phyloP scores from a whole-genome alignment of 306 rosid species.

The Cucumis sativus region DNA sequence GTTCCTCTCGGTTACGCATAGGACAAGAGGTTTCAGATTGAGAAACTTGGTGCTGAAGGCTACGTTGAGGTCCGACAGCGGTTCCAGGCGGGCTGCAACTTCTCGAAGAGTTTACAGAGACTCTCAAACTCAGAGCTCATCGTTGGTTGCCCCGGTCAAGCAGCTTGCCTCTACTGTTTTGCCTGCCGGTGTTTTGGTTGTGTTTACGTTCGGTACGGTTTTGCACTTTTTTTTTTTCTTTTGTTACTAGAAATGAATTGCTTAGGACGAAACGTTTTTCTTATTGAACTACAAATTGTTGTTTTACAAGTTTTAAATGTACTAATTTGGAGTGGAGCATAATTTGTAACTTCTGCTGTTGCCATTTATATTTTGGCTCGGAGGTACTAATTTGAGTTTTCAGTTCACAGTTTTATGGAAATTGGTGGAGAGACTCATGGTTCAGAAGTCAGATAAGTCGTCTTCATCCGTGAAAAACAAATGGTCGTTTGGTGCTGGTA shows the following conservation, averaged over 20 bases:
- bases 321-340: not conserved
- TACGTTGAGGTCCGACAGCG: slow-evolving; percentile 28
- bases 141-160: slow-evolving; percentile 40
- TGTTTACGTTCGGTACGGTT: slow-evolving; percentile 52
- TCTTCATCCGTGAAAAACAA: slow-evolving; percentile 33
- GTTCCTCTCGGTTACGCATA: slow-evolving; percentile 12
- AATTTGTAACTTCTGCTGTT: not conserved
- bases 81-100: slow-evolving; percentile 29
- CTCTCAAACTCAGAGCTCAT: slow-evolving; percentile 42
- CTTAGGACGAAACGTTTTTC: not conserved
- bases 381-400: slow-evolving; percentile 47
- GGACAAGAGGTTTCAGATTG: slow-evolving; percentile 19
- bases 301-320: not conserved
- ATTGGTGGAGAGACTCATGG: slow-evolving; percentile 65
- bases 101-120: slow-evolving; percentile 61
- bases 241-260: not conserved
- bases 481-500: slow-evolving; percentile 70
- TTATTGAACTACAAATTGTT: not conserved
- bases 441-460: slow-evolving; percentile 41
- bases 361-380: slow-evolving; percentile 8
- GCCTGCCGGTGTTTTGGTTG: slow-evolving; percentile 56
- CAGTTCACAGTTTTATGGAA: slow-evolving; percentile 97
- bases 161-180: slow-evolving; percentile 44
- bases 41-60: slow-evolving; percentile 39
- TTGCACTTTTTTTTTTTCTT: not conserved